Base-by-base conservation (phyloP, 805 yeast genomes). In the Lipomyces yamanashiensis region DNA sequence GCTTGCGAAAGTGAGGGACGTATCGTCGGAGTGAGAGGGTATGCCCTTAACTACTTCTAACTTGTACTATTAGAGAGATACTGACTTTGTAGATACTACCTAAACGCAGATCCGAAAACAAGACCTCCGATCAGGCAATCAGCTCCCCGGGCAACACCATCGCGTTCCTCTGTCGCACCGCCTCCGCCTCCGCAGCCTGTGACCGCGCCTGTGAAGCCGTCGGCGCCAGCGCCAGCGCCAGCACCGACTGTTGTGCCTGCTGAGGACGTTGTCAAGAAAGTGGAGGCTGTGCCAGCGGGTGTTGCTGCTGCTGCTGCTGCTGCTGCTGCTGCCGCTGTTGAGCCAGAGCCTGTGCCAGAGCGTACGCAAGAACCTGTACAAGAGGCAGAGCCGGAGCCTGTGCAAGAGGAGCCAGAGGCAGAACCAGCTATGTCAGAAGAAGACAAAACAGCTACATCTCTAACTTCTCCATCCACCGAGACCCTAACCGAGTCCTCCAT, bases 21-120 rank as follows among this genome's bases (percentile, higher is more conserved):
- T 72, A 87, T 95, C 61, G 96, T 92, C 49, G 97, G 98, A 34
- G 99, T 95, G 15, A 83, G 96, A 72, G 91, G 90, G 69, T 90
- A 88, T 70, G 34, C n/a, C n/a, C n/a, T n/a, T n/a, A n/a, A n/a
- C n/a, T n/a, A n/a, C n/a, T n/a, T n/a, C n/a, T n/a, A n/a, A n/a
- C n/a, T n/a, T n/a, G n/a, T n/a, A n/a, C n/a, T n/a, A n/a, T n/a
- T n/a, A n/a, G n/a, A n/a, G 21, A 8, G 41, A 21, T 33, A n/a
- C 37, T 17, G 28, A 15, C 19, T 6, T n/a, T 39, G 28, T 17
- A 56, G 62, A 44, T 58, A 80, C 68, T 86, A 85, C 68, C 59
- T 77, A 58, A 70, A 73, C 37, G 78, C 77, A 1, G 78, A 75
- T 56, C 74, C 79, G 33, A 72, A 71, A 56, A 59, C 64, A 47